These are phyloP conservation scores for Vigna angularis DNA, from an alignment of 306 rosid genomes.

Conservation along the genomic window DNA sequence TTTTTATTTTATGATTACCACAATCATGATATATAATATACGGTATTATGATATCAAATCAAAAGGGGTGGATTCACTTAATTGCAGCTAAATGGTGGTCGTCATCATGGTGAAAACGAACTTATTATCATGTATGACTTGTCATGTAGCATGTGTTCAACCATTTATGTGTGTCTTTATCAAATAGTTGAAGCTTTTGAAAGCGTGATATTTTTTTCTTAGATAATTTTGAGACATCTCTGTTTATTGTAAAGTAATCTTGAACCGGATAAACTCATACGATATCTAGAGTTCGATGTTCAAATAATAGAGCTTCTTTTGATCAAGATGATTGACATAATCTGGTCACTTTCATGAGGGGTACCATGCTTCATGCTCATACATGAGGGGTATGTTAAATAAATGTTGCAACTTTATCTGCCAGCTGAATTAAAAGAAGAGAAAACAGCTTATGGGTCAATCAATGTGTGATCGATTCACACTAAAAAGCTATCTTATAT, in stretches of 20 bases:
- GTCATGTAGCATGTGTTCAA: neutral
- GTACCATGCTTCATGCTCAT: neutral
- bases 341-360: neutral
- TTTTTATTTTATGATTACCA: neutral
- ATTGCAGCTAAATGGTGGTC: conserved; percentile 37
- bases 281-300: neutral
- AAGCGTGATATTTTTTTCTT: neutral
- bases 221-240: neutral
- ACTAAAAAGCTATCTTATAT: no score
- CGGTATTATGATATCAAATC: conserved; percentile 25
- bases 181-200: neutral
- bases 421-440: neutral
- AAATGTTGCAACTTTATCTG: neutral
- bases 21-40: conserved; percentile 9
- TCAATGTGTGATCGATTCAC: no score
- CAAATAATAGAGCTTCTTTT: neutral
- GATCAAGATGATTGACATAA: neutral
- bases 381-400: neutral
- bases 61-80: neutral
- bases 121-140: neutral
- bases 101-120: conserved; percentile 33
- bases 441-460: no score
- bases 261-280: no score
- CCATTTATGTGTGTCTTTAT: neutral
- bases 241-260: neutral